These are phyloP conservation scores for Suillus tomentosus DNA, from an alignment of 768 basidiomycete genomes.

Conservation along the genomic window DNA sequence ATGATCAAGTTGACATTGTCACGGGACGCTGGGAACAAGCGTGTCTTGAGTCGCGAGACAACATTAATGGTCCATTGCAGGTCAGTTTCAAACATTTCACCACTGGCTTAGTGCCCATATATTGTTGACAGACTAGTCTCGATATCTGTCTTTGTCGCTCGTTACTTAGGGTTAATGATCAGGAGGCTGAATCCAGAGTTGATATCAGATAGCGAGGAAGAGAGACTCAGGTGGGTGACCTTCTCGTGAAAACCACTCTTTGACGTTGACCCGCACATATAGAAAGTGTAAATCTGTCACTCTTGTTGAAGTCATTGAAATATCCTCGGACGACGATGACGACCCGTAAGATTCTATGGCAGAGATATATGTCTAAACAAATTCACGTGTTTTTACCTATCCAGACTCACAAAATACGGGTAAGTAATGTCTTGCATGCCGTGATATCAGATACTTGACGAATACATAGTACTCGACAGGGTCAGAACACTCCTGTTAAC, in stretches of 20 bases:
- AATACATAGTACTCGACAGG: background rate
- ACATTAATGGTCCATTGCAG: background rate
- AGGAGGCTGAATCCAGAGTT: constrained; percentile 28
- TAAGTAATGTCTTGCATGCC: background rate
- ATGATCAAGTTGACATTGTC: constrained; percentile 6
- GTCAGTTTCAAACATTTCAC: background rate
- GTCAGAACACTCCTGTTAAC: background rate
- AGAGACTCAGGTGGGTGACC: constrained; percentile 34
- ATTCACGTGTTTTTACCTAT: constrained; percentile 2
- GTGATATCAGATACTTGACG: background rate
- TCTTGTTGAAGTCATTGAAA: constrained; percentile 49
- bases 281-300: constrained; percentile 10
- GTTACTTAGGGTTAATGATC: background rate
- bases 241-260: constrained; percentile 4
- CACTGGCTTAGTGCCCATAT: background rate
- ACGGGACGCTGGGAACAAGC: background rate
- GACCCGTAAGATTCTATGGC: constrained; percentile 29
- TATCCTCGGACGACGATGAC: constrained; percentile 50
- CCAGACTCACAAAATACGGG: constrained; percentile 6
- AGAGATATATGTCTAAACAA: constrained; percentile 17
- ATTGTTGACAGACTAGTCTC: background rate
- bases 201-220: constrained; percentile 53
- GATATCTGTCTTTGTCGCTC: background rate
- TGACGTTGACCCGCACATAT: background rate
- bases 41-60: constrained; percentile 3